Evolutionary conservation across 208 protist species (phyloP), one percentile per base, ranked within the genome.

Genomic region (Crithidia expoeki): DNA sequence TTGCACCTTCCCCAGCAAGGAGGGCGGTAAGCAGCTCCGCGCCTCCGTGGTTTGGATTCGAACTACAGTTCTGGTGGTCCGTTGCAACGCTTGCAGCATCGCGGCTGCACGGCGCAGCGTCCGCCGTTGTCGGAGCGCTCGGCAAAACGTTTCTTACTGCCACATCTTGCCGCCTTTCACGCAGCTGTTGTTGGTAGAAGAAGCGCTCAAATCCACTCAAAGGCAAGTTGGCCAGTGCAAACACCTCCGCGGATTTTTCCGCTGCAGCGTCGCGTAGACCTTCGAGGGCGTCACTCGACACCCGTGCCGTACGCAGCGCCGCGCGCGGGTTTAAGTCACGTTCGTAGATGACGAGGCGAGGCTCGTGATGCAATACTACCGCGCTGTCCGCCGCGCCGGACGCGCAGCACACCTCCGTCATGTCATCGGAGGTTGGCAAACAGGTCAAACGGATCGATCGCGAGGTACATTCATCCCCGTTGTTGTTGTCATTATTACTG

Each of bases 351-450:
- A 94, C 57, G 34, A 94, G 68, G 17, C 85, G 66, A 33, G 79
- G 83, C 6, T 84, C 83, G 72, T 91, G 78, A 23, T 86, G 83
- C 49, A 92, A 61, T 19, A 88, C 85, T 3, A 94, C 50, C 27
- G 52, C 84, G 5, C 57, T 28, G 14, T 62, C 59, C 6, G 65
- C 65, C 27, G 68, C 69, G 1, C 64, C 59, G 0, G 56, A 42
- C 10, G 53, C 64, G 16, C 33, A 21, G 56, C 49, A 40, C 25
- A 72, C 72, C 32, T 68, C 58, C 30, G 58, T 61, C 36, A 77
- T 77, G 21, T 70, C 72, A 32, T 77, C 72, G 9, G 64, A 66
- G 53, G 72, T 66, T 16, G 64, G 62, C 16, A 47, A 49, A 0
- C 30, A 32, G 0, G 44, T 62, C 0, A 58, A n/a, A 50, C 46